These are phyloP conservation scores for Rhynchospora pubera DNA, from an alignment of 176 grass and related monocot genomes.

Conservation along the genomic window DNA sequence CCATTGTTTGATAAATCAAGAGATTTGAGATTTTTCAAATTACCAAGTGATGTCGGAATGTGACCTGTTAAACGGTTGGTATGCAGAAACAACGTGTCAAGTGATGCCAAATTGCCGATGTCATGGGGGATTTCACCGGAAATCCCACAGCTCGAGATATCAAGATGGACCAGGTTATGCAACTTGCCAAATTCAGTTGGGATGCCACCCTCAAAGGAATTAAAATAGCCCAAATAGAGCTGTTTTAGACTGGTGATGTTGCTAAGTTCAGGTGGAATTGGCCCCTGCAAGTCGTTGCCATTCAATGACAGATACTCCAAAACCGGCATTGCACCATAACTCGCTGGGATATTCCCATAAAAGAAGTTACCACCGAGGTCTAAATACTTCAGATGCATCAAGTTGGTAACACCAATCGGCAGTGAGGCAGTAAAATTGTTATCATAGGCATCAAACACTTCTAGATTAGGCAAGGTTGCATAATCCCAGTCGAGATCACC, in stretches of 20 bases:
- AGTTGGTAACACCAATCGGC: slow-evolving; percentile 32
- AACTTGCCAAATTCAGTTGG: slow-evolving; percentile 49
- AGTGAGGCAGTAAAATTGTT: slow-evolving; percentile 82
- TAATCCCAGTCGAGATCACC: slow-evolving; percentile 66
- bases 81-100: slow-evolving; percentile 86
- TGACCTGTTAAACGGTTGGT: slow-evolving; percentile 56
- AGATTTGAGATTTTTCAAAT: slow-evolving; percentile 41
- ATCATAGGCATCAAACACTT: slow-evolving; percentile 93
- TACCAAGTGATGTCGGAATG: slow-evolving; percentile 62
- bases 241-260: slow-evolving; percentile 55
- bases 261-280: slow-evolving; percentile 55
- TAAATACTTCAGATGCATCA: slow-evolving; percentile 51
- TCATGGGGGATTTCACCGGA: slow-evolving; percentile 41
- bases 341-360: slow-evolving; percentile 41
- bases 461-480: slow-evolving; percentile 38
- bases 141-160: slow-evolving; percentile 75
- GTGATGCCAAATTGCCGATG: slow-evolving; percentile 42
- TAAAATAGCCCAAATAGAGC: slow-evolving; percentile 92
- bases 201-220: slow-evolving; percentile 60
- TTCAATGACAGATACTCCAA: slow-evolving; percentile 92
- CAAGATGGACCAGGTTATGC: slow-evolving; percentile 36
- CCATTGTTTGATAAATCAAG: slow-evolving; percentile 99
- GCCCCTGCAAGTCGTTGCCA: slow-evolving; percentile 69
- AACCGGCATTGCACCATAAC: slow-evolving; percentile 47
- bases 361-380: slow-evolving; percentile 98